Evolutionary conservation across 202 grass and related monocot species (phyloP).

Genomic region (Carex arenaria): DNA sequence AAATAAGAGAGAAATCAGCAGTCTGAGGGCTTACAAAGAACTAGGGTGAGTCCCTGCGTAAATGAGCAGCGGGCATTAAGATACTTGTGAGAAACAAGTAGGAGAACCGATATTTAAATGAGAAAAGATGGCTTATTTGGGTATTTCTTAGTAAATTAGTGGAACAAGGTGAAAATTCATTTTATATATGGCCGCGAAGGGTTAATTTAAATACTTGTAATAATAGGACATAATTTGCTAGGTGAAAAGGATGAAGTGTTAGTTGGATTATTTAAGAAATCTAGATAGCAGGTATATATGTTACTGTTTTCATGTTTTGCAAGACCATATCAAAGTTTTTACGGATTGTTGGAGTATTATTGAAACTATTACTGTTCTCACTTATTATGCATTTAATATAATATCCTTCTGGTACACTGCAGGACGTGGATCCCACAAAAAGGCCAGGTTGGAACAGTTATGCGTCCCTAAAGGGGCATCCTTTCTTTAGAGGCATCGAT

Average conservation of each 20-base stretch:
- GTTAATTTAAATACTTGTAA: neutral
- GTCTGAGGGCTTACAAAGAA: neutral
- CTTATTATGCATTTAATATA: constrained; percentile 19
- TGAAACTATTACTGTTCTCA: neutral
- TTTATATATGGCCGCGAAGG: neutral
- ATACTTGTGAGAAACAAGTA: neutral
- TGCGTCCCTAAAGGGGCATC: constrained; percentile 75
- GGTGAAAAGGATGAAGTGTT: neutral
- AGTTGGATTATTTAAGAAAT: neutral
- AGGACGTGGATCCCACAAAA: constrained; percentile 86
- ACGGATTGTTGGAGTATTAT: neutral
- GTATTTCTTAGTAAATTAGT: neutral
- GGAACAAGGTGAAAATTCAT: neutral
- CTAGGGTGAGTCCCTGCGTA: neutral
- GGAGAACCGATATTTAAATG: neutral
- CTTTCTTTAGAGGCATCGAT: constrained; percentile 91
- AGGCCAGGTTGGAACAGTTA: constrained; percentile 75
- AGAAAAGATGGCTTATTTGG: neutral
- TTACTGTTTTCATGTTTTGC: neutral
- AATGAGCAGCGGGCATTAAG: neutral
- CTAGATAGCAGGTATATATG: neutral
- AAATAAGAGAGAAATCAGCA: neutral
- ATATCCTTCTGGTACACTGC: constrained; percentile 27
- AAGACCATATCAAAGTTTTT: neutral
- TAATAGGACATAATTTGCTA: neutral